Conservation (phyloP, 1,139 yeast genomes). For the Magnusiomyces fungicola region DNA sequence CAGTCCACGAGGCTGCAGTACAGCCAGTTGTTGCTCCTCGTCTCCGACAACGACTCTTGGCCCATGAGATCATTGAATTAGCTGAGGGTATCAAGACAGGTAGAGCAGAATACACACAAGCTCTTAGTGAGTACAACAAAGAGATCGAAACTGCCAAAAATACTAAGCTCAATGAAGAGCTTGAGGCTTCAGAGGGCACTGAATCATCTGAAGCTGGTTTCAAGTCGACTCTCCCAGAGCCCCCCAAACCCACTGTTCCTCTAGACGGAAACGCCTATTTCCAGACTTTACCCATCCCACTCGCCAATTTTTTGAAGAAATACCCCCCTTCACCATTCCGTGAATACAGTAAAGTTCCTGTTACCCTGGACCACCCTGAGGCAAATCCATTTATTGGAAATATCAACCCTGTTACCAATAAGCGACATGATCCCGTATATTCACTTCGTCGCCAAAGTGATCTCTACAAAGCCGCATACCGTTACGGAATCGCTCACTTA, state of each 20-base stretch:
- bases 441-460: slow-evolving; percentile 83
- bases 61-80: slow-evolving; percentile 8
- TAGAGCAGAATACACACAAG: slow-evolving; percentile 1
- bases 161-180: slow-evolving; percentile 1
- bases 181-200: slow-evolving; percentile 13
- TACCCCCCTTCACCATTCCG: slow-evolving; percentile 84
- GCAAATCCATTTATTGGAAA: slow-evolving; percentile 89
- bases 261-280: slow-evolving; percentile 24
- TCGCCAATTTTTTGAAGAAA: slow-evolving; percentile 69
- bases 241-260: slow-evolving; percentile 8
- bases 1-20: slow-evolving; percentile 4
- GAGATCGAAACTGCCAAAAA: slow-evolving; percentile 8
- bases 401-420: slow-evolving; percentile 72
- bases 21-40: slow-evolving; percentile 11
- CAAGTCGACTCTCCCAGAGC: background rate
- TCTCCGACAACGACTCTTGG: slow-evolving; percentile 12
- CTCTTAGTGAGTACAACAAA: slow-evolving; percentile 1
- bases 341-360: slow-evolving; percentile 56
- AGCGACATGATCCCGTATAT: slow-evolving; percentile 69
- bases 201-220: slow-evolving; percentile 5
- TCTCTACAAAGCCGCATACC: slow-evolving; percentile 72
- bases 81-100: slow-evolving; percentile 7
- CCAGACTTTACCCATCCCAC: slow-evolving; percentile 52
- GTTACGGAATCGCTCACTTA: slow-evolving; percentile 70
- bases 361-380: slow-evolving; percentile 54